A percentile compares a stretch with the other conserved stretches of the same genome.
Conservation (phyloP, 2,329 filamentous ascomycete genomes). For the Aspergillus alliaceus region DNA sequence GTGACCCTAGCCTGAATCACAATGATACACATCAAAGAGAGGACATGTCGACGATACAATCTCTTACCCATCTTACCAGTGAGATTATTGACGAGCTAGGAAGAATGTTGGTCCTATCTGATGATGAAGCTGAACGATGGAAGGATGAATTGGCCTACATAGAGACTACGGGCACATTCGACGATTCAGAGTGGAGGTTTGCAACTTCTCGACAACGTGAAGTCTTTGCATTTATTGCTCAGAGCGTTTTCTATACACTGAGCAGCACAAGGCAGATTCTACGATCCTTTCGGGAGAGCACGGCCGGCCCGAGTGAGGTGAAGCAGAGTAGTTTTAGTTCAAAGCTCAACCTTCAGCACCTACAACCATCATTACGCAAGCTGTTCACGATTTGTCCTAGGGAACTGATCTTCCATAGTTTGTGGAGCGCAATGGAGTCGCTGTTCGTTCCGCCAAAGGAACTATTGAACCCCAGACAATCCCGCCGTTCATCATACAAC, state of each 20-base stretch:
- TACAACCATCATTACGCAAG: constrained; percentile 36
- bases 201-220: constrained; percentile 38
- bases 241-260: constrained; percentile 47
- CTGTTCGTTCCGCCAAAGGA: constrained; percentile 41
- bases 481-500: constrained; percentile 32
- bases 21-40: constrained; percentile 8
- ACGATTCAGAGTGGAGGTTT: constrained; percentile 38
- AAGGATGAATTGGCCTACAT: constrained; percentile 38
- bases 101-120: constrained; percentile 35
- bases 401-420: constrained; percentile 42
- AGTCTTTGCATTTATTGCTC: constrained; percentile 42
- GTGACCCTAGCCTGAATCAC: constrained; percentile 18
- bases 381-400: constrained; percentile 40
- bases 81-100: constrained; percentile 39
- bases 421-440: constrained; percentile 42
- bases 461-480: constrained; percentile 30
- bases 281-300: constrained; percentile 37
- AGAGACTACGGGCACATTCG: constrained; percentile 36
- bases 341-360: constrained; percentile 29
- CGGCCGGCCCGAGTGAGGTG: constrained; percentile 4
- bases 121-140: constrained; percentile 41
- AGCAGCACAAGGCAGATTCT: constrained; percentile 42
- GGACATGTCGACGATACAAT: constrained; percentile 26
- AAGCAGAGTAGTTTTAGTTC: constrained; percentile 3
- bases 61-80: constrained; percentile 35